Evolutionary conservation across 129 eudicot species (phyloP), one percentile per base, ranked within the genome.

Genomic region (Helichrysum umbraculigerum): DNA sequence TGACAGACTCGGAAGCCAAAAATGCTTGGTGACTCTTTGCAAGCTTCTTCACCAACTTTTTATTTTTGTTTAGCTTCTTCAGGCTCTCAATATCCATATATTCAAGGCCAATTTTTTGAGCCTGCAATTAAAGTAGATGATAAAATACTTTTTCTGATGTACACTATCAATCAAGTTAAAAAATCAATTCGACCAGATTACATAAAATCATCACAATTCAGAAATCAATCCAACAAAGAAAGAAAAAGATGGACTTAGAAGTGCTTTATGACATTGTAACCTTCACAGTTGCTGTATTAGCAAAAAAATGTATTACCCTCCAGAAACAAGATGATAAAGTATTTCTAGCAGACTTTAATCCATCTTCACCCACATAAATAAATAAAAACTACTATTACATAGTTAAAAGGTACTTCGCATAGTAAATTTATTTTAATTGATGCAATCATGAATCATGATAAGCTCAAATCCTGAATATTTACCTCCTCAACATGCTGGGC

Each of bases 401-500:
- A 25, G 28, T 25, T 32, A 32, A 32, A 32, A 32, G 4, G 0
- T 41, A 41, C 0, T 41, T 41, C 8, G 8, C 14, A 2, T 7
- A 41, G 47, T 41, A 8, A 41, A 10, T 41, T 41, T 12, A 41
- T 2, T 7, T 58, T 58, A 12, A 58, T 19, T 6, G 10, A 57
- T 58, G 12, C 62, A 17, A 1, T 1, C 9, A 34, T 16, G 17
- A 6, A 17, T 29, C 33, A 28, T 1, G 5, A 16, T n/a, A 65
- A 65, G 16, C 47, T 8, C 54, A 35, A 7, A n/a, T 7, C 0
- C 21, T 11, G 1, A n/a, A 1, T 8, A 57, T 17, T 72, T 80
- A 86, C 89, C 89, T 86, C 89, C 83, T 83, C 86, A 41, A 86
- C 86, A 72, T 86, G 89, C 61, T 86, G 89, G 42, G 89, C 89